Percentiles rank a stretch among this genome's conserved stretches.
These are phyloP conservation scores for Saccharomycopsis sp. DNA, from an alignment of 805 yeast genomes.

Conservation along the genomic window DNA sequence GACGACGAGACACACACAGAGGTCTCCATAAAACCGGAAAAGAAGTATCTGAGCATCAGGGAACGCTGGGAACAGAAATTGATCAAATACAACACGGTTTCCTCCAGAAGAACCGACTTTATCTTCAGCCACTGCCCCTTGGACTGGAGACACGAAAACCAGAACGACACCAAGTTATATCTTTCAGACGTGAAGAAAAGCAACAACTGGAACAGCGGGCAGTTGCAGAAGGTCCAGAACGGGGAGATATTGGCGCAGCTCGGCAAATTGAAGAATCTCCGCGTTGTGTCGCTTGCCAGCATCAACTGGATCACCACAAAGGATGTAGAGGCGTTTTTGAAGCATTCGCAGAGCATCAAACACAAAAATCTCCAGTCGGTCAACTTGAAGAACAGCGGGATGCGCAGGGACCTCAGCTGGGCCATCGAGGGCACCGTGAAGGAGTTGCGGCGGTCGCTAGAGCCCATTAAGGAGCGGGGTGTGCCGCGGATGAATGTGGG, in stretches of 20 bases:
- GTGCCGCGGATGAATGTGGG: constrained; percentile 7
- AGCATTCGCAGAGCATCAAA: constrained; percentile 3
- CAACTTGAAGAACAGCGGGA: constrained; percentile 17
- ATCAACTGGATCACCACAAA: constrained; percentile 17
- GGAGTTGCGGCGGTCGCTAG: constrained; percentile 7
- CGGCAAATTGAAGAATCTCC: constrained; percentile 5
- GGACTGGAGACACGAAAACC: background rate
- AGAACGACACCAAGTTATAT: constrained; percentile 8
- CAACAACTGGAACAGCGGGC: constrained; percentile 14
- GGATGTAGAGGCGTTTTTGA: constrained; percentile 10
- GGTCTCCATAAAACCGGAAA: too few species aligned
- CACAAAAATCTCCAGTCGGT: constrained; percentile 4
- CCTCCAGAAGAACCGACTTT: background rate
- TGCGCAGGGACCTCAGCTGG: constrained; percentile 20
- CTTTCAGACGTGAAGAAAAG: constrained; percentile 17
- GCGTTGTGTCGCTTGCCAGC: background rate
- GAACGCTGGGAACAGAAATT: background rate
- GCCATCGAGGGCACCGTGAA: constrained; percentile 18
- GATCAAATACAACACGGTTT: background rate
- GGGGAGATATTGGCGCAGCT: constrained; percentile 7
- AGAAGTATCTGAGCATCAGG: background rate
- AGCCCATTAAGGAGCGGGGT: background rate
- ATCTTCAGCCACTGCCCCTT: constrained; percentile 1
- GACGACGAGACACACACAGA: background rate
- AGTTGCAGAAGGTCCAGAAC: constrained; percentile 12